A percentile compares a stretch with the other conserved stretches of the same genome.
Evolutionary conservation across 2,329 filamentous ascomycete genomes (phyloP).

Genomic region (Penicillium hordei): DNA sequence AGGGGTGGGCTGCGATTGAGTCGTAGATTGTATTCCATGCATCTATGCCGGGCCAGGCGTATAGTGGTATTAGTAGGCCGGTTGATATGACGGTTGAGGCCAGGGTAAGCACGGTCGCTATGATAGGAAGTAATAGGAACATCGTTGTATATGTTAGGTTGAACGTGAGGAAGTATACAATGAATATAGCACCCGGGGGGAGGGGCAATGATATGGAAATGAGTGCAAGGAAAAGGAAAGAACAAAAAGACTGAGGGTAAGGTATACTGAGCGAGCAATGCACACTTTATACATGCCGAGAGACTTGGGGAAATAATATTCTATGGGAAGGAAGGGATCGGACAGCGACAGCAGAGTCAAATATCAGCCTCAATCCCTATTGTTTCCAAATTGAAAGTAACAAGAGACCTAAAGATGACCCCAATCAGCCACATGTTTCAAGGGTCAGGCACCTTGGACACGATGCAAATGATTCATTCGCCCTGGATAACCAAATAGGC

Average conservation of each 20-base stretch:
- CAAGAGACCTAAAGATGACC: not conserved
- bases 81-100: conserved; percentile 15
- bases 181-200: too few relatives aligned
- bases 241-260: not conserved
- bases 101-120: conserved; percentile 13
- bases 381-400: not conserved
- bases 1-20: conserved; percentile 21
- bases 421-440: conserved; percentile 14
- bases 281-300: not conserved
- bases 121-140: conserved; percentile 6
- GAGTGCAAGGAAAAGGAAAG: not conserved
- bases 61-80: conserved; percentile 26
- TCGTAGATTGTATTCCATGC: conserved; percentile 27
- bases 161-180: not conserved
- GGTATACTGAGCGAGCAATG: not conserved
- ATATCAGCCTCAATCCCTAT: not conserved
- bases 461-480: not conserved
- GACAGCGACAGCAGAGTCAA: not conserved
- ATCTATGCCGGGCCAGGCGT: conserved; percentile 25
- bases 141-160: not conserved
- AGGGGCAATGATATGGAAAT: not conserved
- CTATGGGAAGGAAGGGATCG: not conserved
- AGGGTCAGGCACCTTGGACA: not conserved
- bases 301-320: not conserved
- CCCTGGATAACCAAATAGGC: not conserved